These are phyloP conservation scores for Barbarea vulgaris DNA, from an alignment of 345 rosid genomes.

Conservation along the genomic window DNA sequence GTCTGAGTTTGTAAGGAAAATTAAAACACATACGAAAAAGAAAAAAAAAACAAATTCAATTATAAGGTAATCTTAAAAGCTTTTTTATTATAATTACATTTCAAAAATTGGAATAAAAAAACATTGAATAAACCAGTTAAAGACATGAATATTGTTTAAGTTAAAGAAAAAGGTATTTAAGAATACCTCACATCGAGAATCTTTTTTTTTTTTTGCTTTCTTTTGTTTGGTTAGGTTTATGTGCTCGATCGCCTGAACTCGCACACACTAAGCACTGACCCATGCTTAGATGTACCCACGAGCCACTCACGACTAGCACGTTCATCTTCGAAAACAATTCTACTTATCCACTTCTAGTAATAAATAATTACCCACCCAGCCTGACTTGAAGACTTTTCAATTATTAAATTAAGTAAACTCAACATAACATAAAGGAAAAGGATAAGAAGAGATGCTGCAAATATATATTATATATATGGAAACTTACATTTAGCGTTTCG, in stretches of 20 bases:
- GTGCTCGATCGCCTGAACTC: conserved; percentile 10
- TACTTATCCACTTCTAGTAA: not conserved
- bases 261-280: conserved; percentile 1
- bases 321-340: not conserved
- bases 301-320: conserved; percentile 10
- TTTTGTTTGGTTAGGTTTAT: not conserved
- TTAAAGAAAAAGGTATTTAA: not conserved
- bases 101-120: too few species aligned
- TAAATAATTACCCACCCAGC: not conserved
- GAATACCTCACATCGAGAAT: not conserved
- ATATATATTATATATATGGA: conserved; percentile 21
- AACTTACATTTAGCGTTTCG: conserved; percentile 30
- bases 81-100: too few species aligned
- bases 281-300: conserved; percentile 12
- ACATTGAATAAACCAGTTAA: too few species aligned
- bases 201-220: not conserved
- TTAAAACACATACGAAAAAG: too few species aligned
- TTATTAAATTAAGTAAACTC: not conserved
- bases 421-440: not conserved
- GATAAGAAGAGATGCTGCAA: not conserved
- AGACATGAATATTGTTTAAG: too few species aligned
- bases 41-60: too few species aligned
- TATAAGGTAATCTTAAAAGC: too few species aligned
- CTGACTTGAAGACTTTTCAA: not conserved
- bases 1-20: too few species aligned